Evolutionary conservation across 2,329 filamentous ascomycete genomes (phyloP).

Genomic region (Daldinia sp.): DNA sequence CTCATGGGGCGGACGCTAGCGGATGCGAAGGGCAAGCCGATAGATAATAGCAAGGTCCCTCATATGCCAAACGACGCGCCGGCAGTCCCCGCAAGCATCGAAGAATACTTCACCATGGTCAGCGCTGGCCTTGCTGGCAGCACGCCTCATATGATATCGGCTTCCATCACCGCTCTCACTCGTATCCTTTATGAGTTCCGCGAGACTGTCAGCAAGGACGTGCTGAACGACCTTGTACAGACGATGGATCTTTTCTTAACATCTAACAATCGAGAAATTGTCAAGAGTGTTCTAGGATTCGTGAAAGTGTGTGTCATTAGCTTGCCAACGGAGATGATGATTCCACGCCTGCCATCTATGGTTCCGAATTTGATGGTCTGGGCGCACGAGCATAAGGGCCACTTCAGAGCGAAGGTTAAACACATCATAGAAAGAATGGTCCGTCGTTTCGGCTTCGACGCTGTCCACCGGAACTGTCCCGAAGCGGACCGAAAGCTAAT

Average conservation of each 20-base stretch:
- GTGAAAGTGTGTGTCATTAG: conserved; percentile 95
- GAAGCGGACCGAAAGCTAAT: conserved; percentile 91
- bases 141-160: conserved; percentile 97
- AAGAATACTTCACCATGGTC: conserved; percentile 99
- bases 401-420: conserved; percentile 97
- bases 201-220: conserved; percentile 72
- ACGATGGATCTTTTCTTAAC: conserved; percentile 97
- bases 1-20: conserved; percentile 86
- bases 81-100: conserved; percentile 81
- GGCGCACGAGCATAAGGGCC: conserved; percentile 98
- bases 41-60: conserved; percentile 87
- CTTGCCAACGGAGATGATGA: conserved; percentile 82
- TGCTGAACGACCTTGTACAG: conserved; percentile 86
- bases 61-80: conserved; percentile 88
- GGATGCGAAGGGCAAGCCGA: conserved; percentile 73
- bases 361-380: conserved; percentile 94
- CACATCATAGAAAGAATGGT: conserved; percentile 97
- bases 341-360: conserved; percentile 79
- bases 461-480: conserved; percentile 83
- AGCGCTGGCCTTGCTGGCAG: conserved; percentile 92
- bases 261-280: conserved; percentile 96
- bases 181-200: conserved; percentile 95
- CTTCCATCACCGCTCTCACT: conserved; percentile 93
- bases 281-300: conserved; percentile 93
- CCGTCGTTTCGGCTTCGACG: conserved; percentile 85